Percentiles rank a stretch among this genome's conserved stretches.
Evolutionary conservation across 257 asterid species (phyloP).

Genomic region (Verbascum thapsus): DNA sequence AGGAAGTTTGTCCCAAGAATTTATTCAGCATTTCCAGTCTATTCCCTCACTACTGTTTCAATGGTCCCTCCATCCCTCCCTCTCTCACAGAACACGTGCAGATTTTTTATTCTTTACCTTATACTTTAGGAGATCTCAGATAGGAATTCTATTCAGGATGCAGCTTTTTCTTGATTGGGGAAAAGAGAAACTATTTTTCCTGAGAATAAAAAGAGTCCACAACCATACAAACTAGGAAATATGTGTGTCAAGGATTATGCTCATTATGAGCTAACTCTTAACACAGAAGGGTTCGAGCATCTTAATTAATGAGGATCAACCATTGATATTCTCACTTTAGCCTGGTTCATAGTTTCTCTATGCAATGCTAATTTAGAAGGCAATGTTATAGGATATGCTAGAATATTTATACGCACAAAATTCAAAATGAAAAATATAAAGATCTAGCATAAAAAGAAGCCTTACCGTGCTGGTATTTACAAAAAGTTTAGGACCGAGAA

Average conservation of each 20-base stretch:
- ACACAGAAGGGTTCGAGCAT: background rate
- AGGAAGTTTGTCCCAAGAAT: background rate
- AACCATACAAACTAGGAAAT: background rate
- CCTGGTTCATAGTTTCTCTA: conserved; percentile 9
- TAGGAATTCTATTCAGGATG: background rate
- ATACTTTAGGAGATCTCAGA: conserved; percentile 5
- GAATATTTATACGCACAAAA: conserved; percentile 17
- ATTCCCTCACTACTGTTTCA: background rate
- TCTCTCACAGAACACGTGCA: background rate
- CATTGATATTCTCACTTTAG: conserved; percentile 9
- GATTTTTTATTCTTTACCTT: background rate
- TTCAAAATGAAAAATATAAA: conserved; percentile 9
- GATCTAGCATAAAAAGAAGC: conserved; percentile 23
- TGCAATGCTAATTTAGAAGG: conserved; percentile 11
- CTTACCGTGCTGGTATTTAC: conserved; percentile 74
- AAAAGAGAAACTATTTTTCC: background rate
- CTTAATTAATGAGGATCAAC: conserved; percentile 1
- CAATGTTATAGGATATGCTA: conserved; percentile 15
- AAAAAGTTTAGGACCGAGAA: conserved; percentile 89
- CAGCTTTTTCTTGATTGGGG: background rate
- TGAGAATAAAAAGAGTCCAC: conserved; percentile 16
- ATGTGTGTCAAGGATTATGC: background rate
- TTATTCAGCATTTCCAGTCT: background rate
- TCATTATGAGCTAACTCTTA: conserved; percentile 2
- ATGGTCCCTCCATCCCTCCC: background rate